A percentile compares a stretch with the other conserved stretches of the same genome.
These are phyloP conservation scores for Neoboletus subvelutipes DNA, from an alignment of 768 basidiomycete species.

Conservation along the genomic window DNA sequence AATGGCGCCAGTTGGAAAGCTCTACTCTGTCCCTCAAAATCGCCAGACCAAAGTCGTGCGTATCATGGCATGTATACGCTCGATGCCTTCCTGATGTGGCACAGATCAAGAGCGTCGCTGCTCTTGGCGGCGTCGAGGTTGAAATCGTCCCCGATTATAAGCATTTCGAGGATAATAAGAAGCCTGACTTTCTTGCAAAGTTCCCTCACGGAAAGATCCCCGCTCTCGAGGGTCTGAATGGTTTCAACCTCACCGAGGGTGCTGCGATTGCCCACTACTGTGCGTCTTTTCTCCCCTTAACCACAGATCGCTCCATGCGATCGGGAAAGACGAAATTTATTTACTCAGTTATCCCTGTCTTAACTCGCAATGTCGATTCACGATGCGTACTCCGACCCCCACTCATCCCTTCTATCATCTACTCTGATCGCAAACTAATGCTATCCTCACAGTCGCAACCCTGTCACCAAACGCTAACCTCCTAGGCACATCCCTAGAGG, in stretches of 20 bases:
- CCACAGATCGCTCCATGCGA: constrained; percentile 13
- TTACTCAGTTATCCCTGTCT: constrained; percentile 71
- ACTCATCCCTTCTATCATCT: neutral
- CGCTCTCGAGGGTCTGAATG: constrained; percentile 71
- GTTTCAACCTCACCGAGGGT: constrained; percentile 77
- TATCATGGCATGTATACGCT: constrained; percentile 3
- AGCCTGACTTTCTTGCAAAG: constrained; percentile 67
- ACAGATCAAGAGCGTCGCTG: constrained; percentile 57
- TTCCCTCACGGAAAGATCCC: constrained; percentile 87
- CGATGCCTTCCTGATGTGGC: constrained; percentile 1
- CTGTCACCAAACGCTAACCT: constrained; percentile 79
- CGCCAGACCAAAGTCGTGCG: constrained; percentile 47
- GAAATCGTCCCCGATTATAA: constrained; percentile 53
- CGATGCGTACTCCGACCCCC: constrained; percentile 14
- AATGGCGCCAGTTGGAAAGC: constrained; percentile 63
- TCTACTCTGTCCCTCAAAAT: constrained; percentile 49
- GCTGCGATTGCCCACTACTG: constrained; percentile 83
- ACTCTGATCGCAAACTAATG: constrained; percentile 17
- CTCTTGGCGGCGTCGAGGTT: constrained; percentile 56
- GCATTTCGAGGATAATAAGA: constrained; percentile 66
- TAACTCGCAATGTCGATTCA: constrained; percentile 58
- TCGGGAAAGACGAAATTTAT: constrained; percentile 26
- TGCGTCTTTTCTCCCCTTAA: constrained; percentile 47
- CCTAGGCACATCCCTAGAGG: constrained; percentile 62
- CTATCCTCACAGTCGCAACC: constrained; percentile 57